These are phyloP conservation scores for Gelatoporia subvermispora DNA, from an alignment of 768 basidiomycete species.

Conservation along the genomic window DNA sequence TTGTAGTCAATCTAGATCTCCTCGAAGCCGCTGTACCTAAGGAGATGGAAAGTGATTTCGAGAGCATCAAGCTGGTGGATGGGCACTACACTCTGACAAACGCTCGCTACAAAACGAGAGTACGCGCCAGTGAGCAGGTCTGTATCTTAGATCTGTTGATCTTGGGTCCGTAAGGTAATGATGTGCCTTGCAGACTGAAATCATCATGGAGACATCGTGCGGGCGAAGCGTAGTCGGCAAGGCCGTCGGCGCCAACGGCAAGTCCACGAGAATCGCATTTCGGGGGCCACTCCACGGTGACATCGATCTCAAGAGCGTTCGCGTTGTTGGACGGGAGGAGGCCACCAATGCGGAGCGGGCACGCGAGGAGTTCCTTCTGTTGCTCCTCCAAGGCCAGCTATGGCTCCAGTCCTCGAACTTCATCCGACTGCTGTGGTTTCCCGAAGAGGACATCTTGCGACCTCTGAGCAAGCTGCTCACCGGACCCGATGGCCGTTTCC, in stretches of 20 bases:
- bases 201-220: constrained; percentile 30
- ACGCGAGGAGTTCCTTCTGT: constrained; percentile 33
- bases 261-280: constrained; percentile 31
- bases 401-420: constrained; percentile 28
- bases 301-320: constrained; percentile 24
- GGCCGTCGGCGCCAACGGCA: constrained; percentile 29
- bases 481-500: neutral
- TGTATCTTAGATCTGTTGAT: neutral
- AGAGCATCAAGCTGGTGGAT: constrained; percentile 16
- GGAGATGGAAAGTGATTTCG: constrained; percentile 32
- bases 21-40: constrained; percentile 30
- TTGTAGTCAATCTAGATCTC: constrained; percentile 29
- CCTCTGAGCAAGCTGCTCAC: neutral
- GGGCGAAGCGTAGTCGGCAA: constrained; percentile 30
- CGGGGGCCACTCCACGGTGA: constrained; percentile 17
- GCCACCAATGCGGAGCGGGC: constrained; percentile 35
- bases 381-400: constrained; percentile 28
- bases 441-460: constrained; percentile 2
- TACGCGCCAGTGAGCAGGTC: constrained; percentile 35
- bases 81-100: constrained; percentile 31
- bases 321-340: constrained; percentile 38
- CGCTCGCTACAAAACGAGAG: constrained; percentile 37
- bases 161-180: no score
- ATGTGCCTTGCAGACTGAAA: constrained; percentile 21
- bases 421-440: constrained; percentile 39